Evolutionary conservation across 768 basidiomycete species (phyloP), one percentile per base, ranked within the genome.

Genomic region (Rhizopogon roseolus): DNA sequence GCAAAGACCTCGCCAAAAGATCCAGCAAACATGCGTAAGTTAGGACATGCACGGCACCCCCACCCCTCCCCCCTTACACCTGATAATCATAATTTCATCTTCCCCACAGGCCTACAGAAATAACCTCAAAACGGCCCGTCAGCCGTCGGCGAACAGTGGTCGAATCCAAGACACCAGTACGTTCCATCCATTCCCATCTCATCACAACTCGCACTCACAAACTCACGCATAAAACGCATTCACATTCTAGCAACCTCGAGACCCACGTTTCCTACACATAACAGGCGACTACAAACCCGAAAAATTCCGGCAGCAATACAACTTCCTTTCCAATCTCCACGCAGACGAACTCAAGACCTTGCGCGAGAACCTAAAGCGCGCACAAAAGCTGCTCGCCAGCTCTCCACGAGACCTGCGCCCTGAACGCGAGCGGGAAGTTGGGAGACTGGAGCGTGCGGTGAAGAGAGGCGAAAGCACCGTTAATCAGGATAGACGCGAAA

Each of bases 1-100:
- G 75, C 53, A 76, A 68, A 37, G 73, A 77, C 54, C 73, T 82
- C 3, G 64, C 75, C 11, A 88, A 87, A 69, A 78, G 93, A 41
- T 66, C 78, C 5, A 81, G 80, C 64, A 97, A 98, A 64, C 87
- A 96, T 71, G 92, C 95, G 94, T 95, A 70, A 57, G 92, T 36
- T 22, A 4, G 29, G 29, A 11, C 34, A 3, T 36, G 34, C 78
- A 25, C n/a, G n/a, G n/a, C n/a, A n/a, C n/a, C n/a, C n/a, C n/a
- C n/a, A n/a, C n/a, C n/a, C n/a, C n/a, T n/a, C n/a, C 13, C 22
- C 4, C 22, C 28, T 36, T 56, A 54, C 29, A 49, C 52, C 16
- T 38, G 39, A n/a, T 14, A 44, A 13, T 6, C 39, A 10, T 32
- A 19, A 53, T 42, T 22, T 39, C 45, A 48, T 59, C 13, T 39